Base-by-base conservation (phyloP, 2,329 filamentous ascomycete species). In the Fusarium sp. region DNA sequence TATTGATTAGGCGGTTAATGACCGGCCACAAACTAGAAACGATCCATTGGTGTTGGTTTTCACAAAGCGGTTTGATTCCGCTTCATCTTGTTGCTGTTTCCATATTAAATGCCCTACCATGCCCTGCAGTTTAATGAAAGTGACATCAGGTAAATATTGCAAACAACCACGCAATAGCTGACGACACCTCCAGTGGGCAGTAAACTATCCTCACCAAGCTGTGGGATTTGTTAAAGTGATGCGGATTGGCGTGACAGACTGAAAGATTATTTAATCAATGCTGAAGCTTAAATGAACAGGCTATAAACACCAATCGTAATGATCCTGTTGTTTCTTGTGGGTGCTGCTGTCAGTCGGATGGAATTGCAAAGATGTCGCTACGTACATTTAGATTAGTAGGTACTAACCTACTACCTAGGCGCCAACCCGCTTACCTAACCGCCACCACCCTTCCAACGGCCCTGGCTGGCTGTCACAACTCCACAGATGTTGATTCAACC, bases 401-500 rank as follows among this genome's bases (percentile, higher is more conserved):
- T n/a, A n/a, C n/a, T n/a, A n/a, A 22, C 22, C 22, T 22, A 22
- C 22, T 22, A n/a, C n/a, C n/a, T 22, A 52, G 52, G 52, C 20
- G 46, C 24, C 35, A 41, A 43, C n/a, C 9, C 54, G 54, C 56
- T 64, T 65, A 53, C 56, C 59, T 69, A 68, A 69, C 61, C 22
- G 30, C 35, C 35, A 37, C 35, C 33, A 46, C 26, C 54, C 39
- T 52, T 33, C 62, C 52, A 57, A 56, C 48, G 62, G 73, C 73
- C 70, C 73, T 70, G 55, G 48, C 22, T 22, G 22, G 22, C 48
- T 70, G 46, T 51, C 67, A 71, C 56, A 65, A 51, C 74, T 74
- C 66, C 76, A 73, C 74, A 72, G 72, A 64, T 47, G 62, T 65
- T 59, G 68, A 76, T 76, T 73, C 74, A 77, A 72, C 70, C 71